phyloP scores from a whole-genome alignment of 345 rosid genomes.

The Pugionium dolabratum region DNA sequence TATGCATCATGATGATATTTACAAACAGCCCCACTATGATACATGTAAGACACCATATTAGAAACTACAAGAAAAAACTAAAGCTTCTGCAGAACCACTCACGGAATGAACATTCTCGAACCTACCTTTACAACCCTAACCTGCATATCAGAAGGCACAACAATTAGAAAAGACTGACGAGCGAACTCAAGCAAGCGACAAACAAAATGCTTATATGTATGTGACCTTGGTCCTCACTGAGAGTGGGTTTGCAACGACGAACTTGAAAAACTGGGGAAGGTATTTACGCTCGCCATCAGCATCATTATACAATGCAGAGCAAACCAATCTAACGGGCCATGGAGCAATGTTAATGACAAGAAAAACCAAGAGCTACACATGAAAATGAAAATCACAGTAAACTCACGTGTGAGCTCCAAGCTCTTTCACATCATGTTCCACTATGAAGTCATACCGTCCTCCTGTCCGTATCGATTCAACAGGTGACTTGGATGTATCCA shows the following conservation, averaged over 20 bases:
- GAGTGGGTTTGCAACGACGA: slow-evolving; percentile 85
- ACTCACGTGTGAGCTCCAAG: slow-evolving; percentile 96
- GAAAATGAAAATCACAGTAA: not conserved
- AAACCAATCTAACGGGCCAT: slow-evolving; percentile 63
- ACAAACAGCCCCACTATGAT: not conserved
- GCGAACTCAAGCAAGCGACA: not conserved
- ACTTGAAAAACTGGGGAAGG: slow-evolving; percentile 97
- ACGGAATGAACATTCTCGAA: not conserved
- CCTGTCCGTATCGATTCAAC: slow-evolving; percentile 84
- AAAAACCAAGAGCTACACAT: not conserved
- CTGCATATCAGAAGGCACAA: slow-evolving; percentile 50
- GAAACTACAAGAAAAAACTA: not conserved
- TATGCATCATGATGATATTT: slow-evolving; percentile 6
- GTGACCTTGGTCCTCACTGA: slow-evolving; percentile 90
- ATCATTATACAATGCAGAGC: slow-evolving; percentile 85
- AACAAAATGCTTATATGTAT: not conserved
- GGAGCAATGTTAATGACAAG: slow-evolving; percentile 1
- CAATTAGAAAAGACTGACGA: slow-evolving; percentile 20
- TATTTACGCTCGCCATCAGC: slow-evolving; percentile 88
- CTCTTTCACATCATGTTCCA: slow-evolving; percentile 97
- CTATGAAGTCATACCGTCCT: slow-evolving; percentile 93
- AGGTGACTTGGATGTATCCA: slow-evolving; percentile 85
- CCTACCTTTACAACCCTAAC: slow-evolving; percentile 89
- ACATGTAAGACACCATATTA: not conserved
- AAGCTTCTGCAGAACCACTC: no score